Evolutionary conservation across 2,329 filamentous ascomycete species (phyloP).

Genomic region (Microsporum audouinii): DNA sequence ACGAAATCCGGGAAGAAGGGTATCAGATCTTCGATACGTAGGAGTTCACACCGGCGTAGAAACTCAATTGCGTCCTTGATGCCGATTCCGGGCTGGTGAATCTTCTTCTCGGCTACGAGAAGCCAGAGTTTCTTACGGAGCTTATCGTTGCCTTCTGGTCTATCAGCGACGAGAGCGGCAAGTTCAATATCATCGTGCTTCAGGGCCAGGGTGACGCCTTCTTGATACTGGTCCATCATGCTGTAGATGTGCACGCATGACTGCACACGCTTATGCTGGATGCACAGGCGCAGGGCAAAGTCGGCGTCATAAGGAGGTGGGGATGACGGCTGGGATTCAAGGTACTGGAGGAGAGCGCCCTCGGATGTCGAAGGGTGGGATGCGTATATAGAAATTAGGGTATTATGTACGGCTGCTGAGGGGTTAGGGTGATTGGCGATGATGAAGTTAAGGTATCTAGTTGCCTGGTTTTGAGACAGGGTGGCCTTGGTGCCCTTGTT

Average conservation of each 20-base stretch:
- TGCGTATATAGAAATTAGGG: slow-evolving; percentile 89
- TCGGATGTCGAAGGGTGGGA: slow-evolving; percentile 75
- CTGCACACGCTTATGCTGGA: slow-evolving; percentile 83
- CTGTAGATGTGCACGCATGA: slow-evolving; percentile 97
- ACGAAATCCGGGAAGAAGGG: slow-evolving; percentile 98
- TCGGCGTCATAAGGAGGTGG: slow-evolving; percentile 83
- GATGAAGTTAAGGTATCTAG: slow-evolving; percentile 85
- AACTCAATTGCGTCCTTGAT: slow-evolving; percentile 94
- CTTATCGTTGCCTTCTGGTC: slow-evolving; percentile 61
- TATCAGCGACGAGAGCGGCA: slow-evolving; percentile 77
- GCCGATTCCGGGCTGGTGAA: slow-evolving; percentile 63
- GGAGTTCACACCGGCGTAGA: slow-evolving; percentile 75
- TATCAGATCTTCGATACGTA: slow-evolving; percentile 92
- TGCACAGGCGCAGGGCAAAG: slow-evolving; percentile 89
- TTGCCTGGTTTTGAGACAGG: slow-evolving; percentile 70
- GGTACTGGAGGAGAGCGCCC: slow-evolving; percentile 71
- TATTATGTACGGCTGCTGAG: slow-evolving; percentile 87
- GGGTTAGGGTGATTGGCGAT: slow-evolving; percentile 70
- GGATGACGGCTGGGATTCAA: slow-evolving; percentile 80
- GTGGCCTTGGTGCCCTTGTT: slow-evolving; percentile 60
- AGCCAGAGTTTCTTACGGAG: slow-evolving; percentile 93
- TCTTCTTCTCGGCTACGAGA: slow-evolving; percentile 86
- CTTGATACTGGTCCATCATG: slow-evolving; percentile 85
- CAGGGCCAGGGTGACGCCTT: slow-evolving; percentile 84
- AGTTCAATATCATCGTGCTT: slow-evolving; percentile 84